phyloP scores from a whole-genome alignment of 2,329 filamentous ascomycete species.

The Sporothrix luriei region DNA sequence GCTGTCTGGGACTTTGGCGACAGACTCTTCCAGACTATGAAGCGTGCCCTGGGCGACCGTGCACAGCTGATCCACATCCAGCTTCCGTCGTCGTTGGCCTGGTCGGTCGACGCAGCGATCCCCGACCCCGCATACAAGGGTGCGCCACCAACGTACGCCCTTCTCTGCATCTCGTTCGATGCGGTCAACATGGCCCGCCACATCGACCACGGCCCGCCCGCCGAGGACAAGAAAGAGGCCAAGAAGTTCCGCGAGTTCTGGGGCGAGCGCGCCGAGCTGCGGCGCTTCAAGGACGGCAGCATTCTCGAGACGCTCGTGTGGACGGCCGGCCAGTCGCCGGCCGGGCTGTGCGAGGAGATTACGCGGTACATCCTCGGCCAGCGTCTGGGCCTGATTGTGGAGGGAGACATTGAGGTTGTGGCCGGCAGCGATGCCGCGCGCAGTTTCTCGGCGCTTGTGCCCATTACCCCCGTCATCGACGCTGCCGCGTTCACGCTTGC shows the following conservation, averaged over 20 bases:
- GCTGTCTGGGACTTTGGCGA: conserved; percentile 51
- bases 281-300: conserved; percentile 92
- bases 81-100: conserved; percentile 46
- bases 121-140: background rate
- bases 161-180: conserved; percentile 72
- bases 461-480: conserved; percentile 51
- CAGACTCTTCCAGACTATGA: conserved; percentile 66
- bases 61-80: conserved; percentile 67
- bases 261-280: conserved; percentile 89
- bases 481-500: conserved; percentile 66
- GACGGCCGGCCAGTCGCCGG: conserved; percentile 61
- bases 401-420: conserved; percentile 56
- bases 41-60: conserved; percentile 73
- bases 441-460: conserved; percentile 54
- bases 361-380: conserved; percentile 68
- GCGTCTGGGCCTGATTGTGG: conserved; percentile 63
- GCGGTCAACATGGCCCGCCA: conserved; percentile 70
- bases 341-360: conserved; percentile 77
- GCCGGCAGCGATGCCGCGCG: conserved; percentile 42
- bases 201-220: conserved; percentile 84
- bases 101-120: conserved; percentile 51
- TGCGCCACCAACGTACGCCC: conserved; percentile 44
- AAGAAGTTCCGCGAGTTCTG: conserved; percentile 86
- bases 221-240: conserved; percentile 82
- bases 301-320: conserved; percentile 92